phyloP scores from a whole-genome alignment of 805 yeast species.

The Candida arabinofermentans region DNA sequence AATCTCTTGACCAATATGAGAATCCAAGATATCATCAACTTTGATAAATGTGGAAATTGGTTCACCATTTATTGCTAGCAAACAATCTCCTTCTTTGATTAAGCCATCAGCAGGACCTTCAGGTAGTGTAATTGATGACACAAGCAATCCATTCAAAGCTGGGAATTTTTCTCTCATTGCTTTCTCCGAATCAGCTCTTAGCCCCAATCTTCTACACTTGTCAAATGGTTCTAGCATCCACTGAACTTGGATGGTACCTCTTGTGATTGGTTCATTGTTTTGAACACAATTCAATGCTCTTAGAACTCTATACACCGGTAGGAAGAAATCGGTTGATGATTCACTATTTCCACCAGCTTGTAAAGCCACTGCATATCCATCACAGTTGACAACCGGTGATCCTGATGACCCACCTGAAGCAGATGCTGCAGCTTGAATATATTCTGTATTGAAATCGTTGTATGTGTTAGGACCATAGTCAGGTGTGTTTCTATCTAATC shows the following conservation, averaged over 20 bases:
- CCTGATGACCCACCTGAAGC: slow-evolving; percentile 97
- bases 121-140: slow-evolving; percentile 77
- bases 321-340: slow-evolving; percentile 88
- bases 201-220: slow-evolving; percentile 84
- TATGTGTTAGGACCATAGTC: slow-evolving; percentile 86
- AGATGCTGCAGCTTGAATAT: slow-evolving; percentile 93
- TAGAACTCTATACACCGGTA: slow-evolving; percentile 78
- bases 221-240: slow-evolving; percentile 87
- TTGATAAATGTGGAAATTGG: slow-evolving; percentile 65
- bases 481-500: slow-evolving; percentile 92
- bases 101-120: slow-evolving; percentile 77
- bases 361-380: slow-evolving; percentile 83
- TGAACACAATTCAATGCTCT: slow-evolving; percentile 80
- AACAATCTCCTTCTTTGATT: slow-evolving; percentile 81
- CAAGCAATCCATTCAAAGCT: slow-evolving; percentile 70
- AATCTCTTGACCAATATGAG: slow-evolving; percentile 55
- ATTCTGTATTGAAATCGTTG: slow-evolving; percentile 90
- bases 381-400: slow-evolving; percentile 89
- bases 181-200: slow-evolving; percentile 69
- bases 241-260: slow-evolving; percentile 91
- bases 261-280: slow-evolving; percentile 50
- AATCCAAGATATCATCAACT: slow-evolving; percentile 82
- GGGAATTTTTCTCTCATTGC: slow-evolving; percentile 68
- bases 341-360: slow-evolving; percentile 94
- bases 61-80: slow-evolving; percentile 66